These are phyloP conservation scores for Vanilla planifolia DNA, from an alignment of 106 monocot genomes.

Conservation along the genomic window DNA sequence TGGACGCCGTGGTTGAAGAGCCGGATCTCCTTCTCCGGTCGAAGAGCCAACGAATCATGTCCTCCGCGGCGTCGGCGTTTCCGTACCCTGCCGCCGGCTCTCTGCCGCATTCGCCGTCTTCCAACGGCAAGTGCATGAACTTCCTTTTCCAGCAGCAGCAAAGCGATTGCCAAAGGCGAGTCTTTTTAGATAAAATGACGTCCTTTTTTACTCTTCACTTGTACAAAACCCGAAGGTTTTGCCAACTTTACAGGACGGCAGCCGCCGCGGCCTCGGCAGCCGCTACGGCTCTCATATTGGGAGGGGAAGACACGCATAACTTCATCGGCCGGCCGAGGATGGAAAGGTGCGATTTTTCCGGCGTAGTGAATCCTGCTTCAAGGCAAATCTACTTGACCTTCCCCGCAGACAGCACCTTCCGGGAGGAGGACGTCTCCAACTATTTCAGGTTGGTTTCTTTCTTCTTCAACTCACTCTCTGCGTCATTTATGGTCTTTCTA, in stretches of 20 bases:
- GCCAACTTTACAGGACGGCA: conserved; percentile 11
- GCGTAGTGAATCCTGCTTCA: conserved; percentile 52
- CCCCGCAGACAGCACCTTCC: conserved; percentile 91
- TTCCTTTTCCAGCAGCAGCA: conserved; percentile 58
- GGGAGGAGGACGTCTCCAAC: conserved; percentile 91
- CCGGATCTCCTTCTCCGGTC: conserved; percentile 57
- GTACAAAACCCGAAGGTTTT: background rate
- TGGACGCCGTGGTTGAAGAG: conserved; percentile 37
- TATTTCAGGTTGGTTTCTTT: conserved; percentile 67
- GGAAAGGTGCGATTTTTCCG: conserved; percentile 47
- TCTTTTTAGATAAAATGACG: background rate
- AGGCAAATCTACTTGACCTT: conserved; percentile 94
- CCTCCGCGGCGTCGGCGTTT: conserved; percentile 30
- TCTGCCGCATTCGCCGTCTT: conserved; percentile 35
- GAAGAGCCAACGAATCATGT: conserved; percentile 48
- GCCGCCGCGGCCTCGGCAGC: conserved; percentile 35
- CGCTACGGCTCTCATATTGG: conserved; percentile 45
- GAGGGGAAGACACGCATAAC: conserved; percentile 54
- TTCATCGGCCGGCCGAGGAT: conserved; percentile 53
- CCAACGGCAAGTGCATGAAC: conserved; percentile 43
- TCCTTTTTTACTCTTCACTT: background rate
- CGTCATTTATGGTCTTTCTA: too few relatives aligned
- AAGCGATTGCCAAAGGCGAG: conserved; percentile 66
- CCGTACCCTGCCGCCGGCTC: conserved; percentile 36
- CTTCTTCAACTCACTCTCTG: background rate